phyloP scores from a whole-genome alignment of 371 early-diverging fungal species.

The Syncephalastrum monosporum region DNA sequence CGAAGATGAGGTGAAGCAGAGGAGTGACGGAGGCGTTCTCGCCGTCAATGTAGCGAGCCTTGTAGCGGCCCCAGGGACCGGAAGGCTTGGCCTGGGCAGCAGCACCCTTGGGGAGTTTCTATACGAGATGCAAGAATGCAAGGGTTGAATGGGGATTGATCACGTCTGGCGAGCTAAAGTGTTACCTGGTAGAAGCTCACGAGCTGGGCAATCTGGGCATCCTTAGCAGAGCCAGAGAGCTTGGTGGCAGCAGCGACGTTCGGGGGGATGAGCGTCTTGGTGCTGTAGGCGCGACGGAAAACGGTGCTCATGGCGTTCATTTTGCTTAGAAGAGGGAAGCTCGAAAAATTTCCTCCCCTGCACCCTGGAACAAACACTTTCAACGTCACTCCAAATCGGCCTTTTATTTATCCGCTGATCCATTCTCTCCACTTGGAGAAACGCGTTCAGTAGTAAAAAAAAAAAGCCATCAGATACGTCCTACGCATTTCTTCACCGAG shows the following conservation, averaged over 20 bases:
- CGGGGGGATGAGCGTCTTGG: slow-evolving; percentile 55
- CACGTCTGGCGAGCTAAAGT: neutral
- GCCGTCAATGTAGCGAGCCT: slow-evolving; percentile 69
- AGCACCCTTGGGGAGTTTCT: slow-evolving; percentile 55
- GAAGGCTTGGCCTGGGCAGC: slow-evolving; percentile 42
- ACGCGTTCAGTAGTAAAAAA: no score
- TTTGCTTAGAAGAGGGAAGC: neutral
- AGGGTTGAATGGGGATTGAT: neutral
- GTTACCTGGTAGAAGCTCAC: slow-evolving; percentile 55
- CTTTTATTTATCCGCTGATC: no score
- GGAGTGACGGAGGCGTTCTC: slow-evolving; percentile 61
- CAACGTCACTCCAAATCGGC: no score
- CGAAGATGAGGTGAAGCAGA: slow-evolving; percentile 54
- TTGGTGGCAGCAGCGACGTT: slow-evolving; percentile 53
- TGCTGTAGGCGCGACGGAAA: slow-evolving; percentile 56
- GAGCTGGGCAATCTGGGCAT: slow-evolving; percentile 42
- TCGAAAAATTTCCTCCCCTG: no score
- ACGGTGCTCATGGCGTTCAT: slow-evolving; percentile 45
- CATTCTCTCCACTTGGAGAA: no score
- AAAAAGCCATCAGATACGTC: no score
- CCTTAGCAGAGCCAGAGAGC: slow-evolving; percentile 42
- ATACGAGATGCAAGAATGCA: neutral
- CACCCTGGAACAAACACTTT: no score
- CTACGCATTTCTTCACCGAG: no score
- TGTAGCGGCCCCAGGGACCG: slow-evolving; percentile 52